Evolutionary conservation across 208 protist genomes (phyloP).

Genomic region (Leishmania tarentolae): DNA sequence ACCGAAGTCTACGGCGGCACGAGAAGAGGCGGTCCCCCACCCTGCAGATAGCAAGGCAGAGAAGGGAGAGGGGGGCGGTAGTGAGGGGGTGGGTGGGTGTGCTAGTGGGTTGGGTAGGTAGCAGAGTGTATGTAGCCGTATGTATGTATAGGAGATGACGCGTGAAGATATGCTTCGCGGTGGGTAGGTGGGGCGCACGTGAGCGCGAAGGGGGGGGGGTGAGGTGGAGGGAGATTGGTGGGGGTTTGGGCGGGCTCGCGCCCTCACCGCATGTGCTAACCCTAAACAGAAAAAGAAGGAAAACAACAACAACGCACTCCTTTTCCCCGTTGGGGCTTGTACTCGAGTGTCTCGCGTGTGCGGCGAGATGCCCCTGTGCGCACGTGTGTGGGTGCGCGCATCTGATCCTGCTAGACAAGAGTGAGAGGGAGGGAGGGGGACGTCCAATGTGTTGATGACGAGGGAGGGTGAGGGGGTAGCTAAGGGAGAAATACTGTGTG

Average conservation of each 20-base stretch:
- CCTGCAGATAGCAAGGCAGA: not conserved
- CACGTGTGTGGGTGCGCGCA: not conserved
- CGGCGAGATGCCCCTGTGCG: not conserved
- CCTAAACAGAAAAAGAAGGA: not conserved
- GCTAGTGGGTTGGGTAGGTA: not conserved
- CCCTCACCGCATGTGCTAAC: not conserved
- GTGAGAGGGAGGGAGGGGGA: not conserved
- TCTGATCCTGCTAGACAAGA: not conserved
- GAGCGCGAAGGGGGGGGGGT: not conserved
- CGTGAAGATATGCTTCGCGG: slow-evolving; percentile 3
- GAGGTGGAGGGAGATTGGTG: not conserved
- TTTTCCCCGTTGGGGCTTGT: not conserved
- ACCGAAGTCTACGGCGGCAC: not conserved
- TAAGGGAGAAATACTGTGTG: not conserved
- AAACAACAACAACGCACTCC: not conserved
- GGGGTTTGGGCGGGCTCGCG: not conserved
- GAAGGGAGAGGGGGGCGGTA: not conserved
- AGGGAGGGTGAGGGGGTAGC: not conserved
- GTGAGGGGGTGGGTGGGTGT: not conserved
- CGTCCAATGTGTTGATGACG: not conserved
- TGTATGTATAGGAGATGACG: not conserved
- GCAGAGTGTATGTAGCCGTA: not conserved
- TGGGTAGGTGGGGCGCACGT: not conserved
- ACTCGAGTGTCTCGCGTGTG: not conserved
- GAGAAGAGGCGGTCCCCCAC: not conserved